Evolutionary conservation across 805 yeast species (phyloP).

Genomic region (Pichia insulana): DNA sequence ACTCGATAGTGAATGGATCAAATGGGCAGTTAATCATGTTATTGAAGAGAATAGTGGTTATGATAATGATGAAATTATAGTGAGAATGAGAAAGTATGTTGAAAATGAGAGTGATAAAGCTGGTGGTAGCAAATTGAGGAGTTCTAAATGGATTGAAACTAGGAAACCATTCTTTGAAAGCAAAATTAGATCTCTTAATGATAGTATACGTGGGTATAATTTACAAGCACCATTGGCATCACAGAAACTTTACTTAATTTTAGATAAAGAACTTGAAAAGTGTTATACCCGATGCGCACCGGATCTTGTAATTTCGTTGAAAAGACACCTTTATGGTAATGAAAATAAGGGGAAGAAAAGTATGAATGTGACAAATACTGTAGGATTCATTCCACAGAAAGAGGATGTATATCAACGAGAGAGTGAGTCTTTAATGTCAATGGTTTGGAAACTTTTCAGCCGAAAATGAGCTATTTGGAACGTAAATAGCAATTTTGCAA

Average conservation of each 20-base stretch:
- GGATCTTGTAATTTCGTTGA: constrained; percentile 16
- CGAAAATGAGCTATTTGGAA: no score
- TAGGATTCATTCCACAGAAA: constrained; percentile 18
- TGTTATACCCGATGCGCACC: constrained; percentile 30
- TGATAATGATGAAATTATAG: constrained; percentile 13
- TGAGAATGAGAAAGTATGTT: constrained; percentile 12
- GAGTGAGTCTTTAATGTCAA: constrained; percentile 24
- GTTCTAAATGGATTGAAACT: constrained; percentile 31
- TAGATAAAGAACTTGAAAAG: constrained; percentile 35
- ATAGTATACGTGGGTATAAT: constrained; percentile 47
- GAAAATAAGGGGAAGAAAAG: no score
- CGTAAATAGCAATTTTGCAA: no score
- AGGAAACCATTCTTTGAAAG: constrained; percentile 27
- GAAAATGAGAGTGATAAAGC: constrained; percentile 16
- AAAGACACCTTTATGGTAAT: constrained; percentile 16
- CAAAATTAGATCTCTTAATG: constrained; percentile 36
- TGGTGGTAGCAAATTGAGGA: constrained; percentile 11
- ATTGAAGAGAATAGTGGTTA: constrained; percentile 22
- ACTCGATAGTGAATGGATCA: constrained; percentile 34
- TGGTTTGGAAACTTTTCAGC: constrained; percentile 22
- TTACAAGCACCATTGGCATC: constrained; percentile 56
- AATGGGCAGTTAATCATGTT: constrained; percentile 22
- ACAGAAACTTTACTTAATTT: constrained; percentile 42
- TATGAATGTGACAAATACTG: no score
- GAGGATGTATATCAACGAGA: constrained; percentile 21